Evolutionary conservation across 2,329 filamentous ascomycete genomes (phyloP), one percentile per base, ranked within the genome.

Genomic region (Curvularia sp.): DNA sequence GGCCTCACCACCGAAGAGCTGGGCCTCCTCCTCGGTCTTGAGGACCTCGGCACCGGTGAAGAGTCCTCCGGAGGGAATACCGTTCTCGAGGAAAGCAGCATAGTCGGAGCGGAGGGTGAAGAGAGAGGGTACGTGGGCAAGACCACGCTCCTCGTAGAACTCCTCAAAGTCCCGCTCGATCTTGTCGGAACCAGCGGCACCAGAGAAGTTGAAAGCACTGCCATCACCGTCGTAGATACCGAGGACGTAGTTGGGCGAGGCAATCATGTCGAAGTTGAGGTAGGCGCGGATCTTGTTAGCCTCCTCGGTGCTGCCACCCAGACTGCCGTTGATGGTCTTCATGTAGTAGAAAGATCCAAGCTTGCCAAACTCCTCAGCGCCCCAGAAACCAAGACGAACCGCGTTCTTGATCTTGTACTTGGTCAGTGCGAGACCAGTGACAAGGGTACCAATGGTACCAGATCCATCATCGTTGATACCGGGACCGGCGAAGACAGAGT

Each of bases 261-360:
- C 76, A 42, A 78, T 76, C 78, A 79, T 79, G 66, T 79, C 78
- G 65, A 79, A 79, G 71, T 79, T 79, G 62, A 79, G 75, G 64
- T 79, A 79, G 12, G 77, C 74, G 10, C 76, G 71, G 55, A 79
- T 70, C 63, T 78, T 78, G 55, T 59, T 62, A 26, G 74, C 71
- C 55, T 78, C 76, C 2, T 66, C 58, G n/a, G 62, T 53, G 31
- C 60, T 64, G 44, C 73, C 73, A 35, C 61, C 59, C 30, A 78
- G 65, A 20, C 67, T 69, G 28, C 72, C 72, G 61, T 74, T 74
- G 53, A 78, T 68, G 9, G 66, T 68, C 63, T 72, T 73, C 53
- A 77, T 66, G 68, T 79, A 79, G 66, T 77, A 70, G 63, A 68
- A 72, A 0, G 72, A 75, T 18, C 78, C 78, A 4, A 79, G 69